A percentile compares a stretch with the other conserved stretches of the same genome.
Conservation (phyloP, 305 asterid species). For the Lippia alba region DNA sequence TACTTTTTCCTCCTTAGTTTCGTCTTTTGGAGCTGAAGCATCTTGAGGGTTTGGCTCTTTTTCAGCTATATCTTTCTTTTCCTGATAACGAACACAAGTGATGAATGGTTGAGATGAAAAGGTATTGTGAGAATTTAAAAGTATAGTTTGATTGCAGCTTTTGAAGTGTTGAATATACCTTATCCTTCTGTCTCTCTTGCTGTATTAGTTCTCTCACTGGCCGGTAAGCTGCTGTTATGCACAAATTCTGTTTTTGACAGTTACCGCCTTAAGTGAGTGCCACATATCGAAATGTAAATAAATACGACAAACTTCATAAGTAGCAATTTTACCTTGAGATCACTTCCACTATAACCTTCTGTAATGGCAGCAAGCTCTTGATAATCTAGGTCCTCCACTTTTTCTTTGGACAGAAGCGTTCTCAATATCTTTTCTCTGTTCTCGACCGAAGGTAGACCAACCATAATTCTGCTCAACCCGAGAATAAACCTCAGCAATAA, state of each 20-base stretch:
- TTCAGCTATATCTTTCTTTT: conserved; percentile 55
- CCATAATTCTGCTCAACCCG: conserved; percentile 79
- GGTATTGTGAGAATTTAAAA: neutral
- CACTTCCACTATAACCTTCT: conserved; percentile 97
- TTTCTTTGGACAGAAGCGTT: conserved; percentile 87
- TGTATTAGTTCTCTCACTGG: conserved; percentile 90
- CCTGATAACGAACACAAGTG: conserved; percentile 41
- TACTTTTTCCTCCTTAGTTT: conserved; percentile 54
- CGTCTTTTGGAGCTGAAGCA: conserved; percentile 51
- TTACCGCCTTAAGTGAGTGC: conserved; percentile 36
- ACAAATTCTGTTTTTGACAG: conserved; percentile 68
- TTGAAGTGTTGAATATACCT: conserved; percentile 46
- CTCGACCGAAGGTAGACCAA: conserved; percentile 83
- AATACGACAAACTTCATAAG: conserved; percentile 3
- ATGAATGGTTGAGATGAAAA: conserved; percentile 3
- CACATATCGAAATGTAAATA: conserved; percentile 20
- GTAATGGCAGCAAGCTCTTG: conserved; percentile 83
- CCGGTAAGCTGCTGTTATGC: conserved; percentile 90
- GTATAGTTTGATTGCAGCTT: conserved; percentile 2
- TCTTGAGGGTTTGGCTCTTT: conserved; percentile 53
- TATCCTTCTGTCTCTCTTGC: conserved; percentile 73
- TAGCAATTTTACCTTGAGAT: conserved; percentile 73
- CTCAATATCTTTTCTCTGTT: conserved; percentile 86
- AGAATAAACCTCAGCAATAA: conserved; percentile 37
- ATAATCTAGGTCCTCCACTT: conserved; percentile 67